Conservation (phyloP, 805 yeast species). For the Vanderwaltozyma tropicalis region DNA sequence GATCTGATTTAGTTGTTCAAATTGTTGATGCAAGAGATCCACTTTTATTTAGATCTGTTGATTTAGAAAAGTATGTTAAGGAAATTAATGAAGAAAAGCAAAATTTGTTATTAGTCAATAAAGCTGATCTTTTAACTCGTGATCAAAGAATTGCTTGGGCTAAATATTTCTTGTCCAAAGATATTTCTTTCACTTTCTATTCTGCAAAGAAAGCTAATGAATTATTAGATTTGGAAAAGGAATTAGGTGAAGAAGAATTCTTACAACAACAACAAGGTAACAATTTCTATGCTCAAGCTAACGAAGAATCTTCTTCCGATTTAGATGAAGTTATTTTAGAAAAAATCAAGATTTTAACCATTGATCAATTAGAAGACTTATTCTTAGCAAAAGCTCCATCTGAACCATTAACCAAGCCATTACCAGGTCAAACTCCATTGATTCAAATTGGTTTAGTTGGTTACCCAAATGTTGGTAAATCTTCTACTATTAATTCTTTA, state of each 20-base stretch:
- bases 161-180: slow-evolving; percentile 53
- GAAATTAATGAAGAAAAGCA: slow-evolving; percentile 68
- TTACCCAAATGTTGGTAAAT: slow-evolving; percentile 92
- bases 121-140: slow-evolving; percentile 77
- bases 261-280: slow-evolving; percentile 26
- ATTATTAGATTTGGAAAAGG: slow-evolving; percentile 52
- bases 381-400: slow-evolving; percentile 70
- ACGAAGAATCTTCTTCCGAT: slow-evolving; percentile 22
- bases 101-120: slow-evolving; percentile 78
- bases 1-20: slow-evolving; percentile 89
- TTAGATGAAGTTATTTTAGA: slow-evolving; percentile 32
- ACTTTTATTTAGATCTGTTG: slow-evolving; percentile 75
- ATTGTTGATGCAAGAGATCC: slow-evolving; percentile 98
- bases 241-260: slow-evolving; percentile 20
- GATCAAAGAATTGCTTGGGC: slow-evolving; percentile 84
- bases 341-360: slow-evolving; percentile 59
- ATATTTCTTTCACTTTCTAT: slow-evolving; percentile 82
- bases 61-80: slow-evolving; percentile 72
- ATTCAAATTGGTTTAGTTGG: slow-evolving; percentile 94
- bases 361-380: slow-evolving; percentile 75
- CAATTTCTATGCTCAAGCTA: slow-evolving; percentile 6
- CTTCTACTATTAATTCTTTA: slow-evolving; percentile 94
- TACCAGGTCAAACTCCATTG: slow-evolving; percentile 49
- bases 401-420: slow-evolving; percentile 41
- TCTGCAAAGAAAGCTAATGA: slow-evolving; percentile 83